Percentiles rank a stretch among this genome's conserved stretches.
These are phyloP conservation scores for Calonectria ilicicola DNA, from an alignment of 2,329 filamentous ascomycete species.

Conservation along the genomic window DNA sequence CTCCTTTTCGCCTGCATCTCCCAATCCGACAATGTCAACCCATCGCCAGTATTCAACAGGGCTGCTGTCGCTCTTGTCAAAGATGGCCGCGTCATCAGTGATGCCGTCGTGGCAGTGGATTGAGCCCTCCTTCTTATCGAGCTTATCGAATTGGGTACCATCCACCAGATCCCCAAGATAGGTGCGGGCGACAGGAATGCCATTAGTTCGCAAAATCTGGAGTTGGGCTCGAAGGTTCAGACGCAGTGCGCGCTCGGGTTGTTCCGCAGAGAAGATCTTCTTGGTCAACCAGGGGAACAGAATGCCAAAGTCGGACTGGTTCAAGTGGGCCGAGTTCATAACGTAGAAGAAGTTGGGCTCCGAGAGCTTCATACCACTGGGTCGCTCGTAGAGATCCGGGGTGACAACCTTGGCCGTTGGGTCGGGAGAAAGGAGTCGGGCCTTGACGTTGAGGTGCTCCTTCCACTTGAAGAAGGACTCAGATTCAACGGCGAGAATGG, in stretches of 20 bases:
- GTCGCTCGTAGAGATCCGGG: slow-evolving; percentile 55
- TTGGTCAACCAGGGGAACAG: slow-evolving; percentile 80
- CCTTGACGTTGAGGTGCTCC: slow-evolving; percentile 77
- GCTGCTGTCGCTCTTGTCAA: slow-evolving; percentile 55
- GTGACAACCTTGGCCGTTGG: slow-evolving; percentile 58
- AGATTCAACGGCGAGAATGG: slow-evolving; percentile 78
- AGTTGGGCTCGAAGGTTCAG: slow-evolving; percentile 70
- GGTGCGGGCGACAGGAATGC: slow-evolving; percentile 62
- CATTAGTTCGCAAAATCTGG: slow-evolving; percentile 66
- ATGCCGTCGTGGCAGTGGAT: slow-evolving; percentile 51
- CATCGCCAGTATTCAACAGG: slow-evolving; percentile 62
- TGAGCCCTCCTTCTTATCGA: slow-evolving; percentile 33
- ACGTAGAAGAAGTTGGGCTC: slow-evolving; percentile 82
- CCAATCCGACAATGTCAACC: slow-evolving; percentile 66
- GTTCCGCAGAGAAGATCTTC: slow-evolving; percentile 67
- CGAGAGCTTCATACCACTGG: slow-evolving; percentile 55
- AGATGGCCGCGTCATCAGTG: slow-evolving; percentile 63
- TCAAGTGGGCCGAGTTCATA: slow-evolving; percentile 79
- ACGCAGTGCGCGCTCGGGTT: slow-evolving; percentile 69
- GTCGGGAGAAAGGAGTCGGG: slow-evolving; percentile 71
- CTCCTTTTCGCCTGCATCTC: slow-evolving; percentile 43
- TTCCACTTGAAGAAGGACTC: slow-evolving; percentile 85
- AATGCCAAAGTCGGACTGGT: slow-evolving; percentile 85
- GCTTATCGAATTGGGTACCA: slow-evolving; percentile 54
- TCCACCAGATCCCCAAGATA: slow-evolving; percentile 63